phyloP scores from a whole-genome alignment of 345 rosid species.

The Clarkia xantiana region DNA sequence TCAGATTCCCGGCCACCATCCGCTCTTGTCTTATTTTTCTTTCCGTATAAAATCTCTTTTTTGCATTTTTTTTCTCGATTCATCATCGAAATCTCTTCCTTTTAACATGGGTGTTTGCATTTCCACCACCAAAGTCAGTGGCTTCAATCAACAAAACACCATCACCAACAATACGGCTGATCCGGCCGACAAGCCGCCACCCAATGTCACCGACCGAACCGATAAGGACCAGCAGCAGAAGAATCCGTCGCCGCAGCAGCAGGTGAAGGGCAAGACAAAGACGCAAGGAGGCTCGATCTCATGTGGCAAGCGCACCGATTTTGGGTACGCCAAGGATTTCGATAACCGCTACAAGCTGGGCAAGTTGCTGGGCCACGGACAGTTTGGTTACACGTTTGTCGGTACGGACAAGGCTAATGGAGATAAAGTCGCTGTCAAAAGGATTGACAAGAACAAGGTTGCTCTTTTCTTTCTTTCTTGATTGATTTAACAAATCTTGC shows the following conservation, averaged over 20 bases:
- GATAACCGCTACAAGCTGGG: slow-evolving; percentile 48
- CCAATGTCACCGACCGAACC: too few species aligned
- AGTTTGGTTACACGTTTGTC: slow-evolving; percentile 77
- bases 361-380: slow-evolving; percentile 73
- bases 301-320: slow-evolving; percentile 57
- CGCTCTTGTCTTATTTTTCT: too few species aligned
- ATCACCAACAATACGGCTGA: neutral
- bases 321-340: slow-evolving; percentile 68
- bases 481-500: too few species aligned
- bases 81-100: too few species aligned
- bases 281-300: slow-evolving; percentile 30
- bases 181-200: too few species aligned
- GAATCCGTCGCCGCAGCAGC: neutral
- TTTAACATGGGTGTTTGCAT: slow-evolving; percentile 23
- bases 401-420: slow-evolving; percentile 51
- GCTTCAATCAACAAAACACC: slow-evolving; percentile 18
- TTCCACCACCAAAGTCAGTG: slow-evolving; percentile 27
- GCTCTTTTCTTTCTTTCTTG: neutral
- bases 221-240: neutral
- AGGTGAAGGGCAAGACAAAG: slow-evolving; percentile 6
- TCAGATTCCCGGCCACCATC: too few species aligned
- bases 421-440: slow-evolving; percentile 74
- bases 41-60: too few species aligned
- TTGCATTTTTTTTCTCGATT: too few species aligned
- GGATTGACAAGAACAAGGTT: slow-evolving; percentile 73